Evolutionary conservation across 495 filamentous ascomycete genomes (phyloP).

Genomic region (Choiromyces venosus): DNA sequence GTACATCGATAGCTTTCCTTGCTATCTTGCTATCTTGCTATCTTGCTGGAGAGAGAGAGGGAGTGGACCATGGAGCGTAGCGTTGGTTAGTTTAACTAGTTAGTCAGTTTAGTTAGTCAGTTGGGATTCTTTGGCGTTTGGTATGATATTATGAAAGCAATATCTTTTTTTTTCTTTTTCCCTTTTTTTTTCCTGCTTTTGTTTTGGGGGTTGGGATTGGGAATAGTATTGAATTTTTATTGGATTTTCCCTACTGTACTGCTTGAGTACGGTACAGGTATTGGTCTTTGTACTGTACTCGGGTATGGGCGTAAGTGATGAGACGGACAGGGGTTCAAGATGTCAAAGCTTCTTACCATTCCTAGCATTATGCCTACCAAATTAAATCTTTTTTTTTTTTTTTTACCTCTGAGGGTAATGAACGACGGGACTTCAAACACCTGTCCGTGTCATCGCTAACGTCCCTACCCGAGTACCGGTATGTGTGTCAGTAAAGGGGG

Average conservation of each 20-base stretch:
- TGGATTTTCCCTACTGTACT: background rate
- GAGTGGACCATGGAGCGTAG: background rate
- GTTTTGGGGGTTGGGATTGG: background rate
- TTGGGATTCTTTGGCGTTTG: background rate
- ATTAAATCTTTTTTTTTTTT: background rate
- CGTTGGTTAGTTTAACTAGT: background rate
- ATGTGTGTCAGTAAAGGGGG: background rate
- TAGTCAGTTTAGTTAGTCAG: background rate
- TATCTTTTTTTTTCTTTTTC: background rate
- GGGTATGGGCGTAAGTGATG: no score
- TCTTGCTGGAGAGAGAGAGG: background rate
- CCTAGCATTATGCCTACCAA: no score
- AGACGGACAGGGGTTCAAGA: no score
- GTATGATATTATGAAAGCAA: background rate
- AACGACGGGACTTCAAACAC: no score
- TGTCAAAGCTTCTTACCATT: no score
- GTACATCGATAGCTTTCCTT: background rate
- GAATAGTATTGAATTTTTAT: slow-evolving; percentile 3
- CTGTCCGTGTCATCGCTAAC: no score
- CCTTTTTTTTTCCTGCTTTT: background rate
- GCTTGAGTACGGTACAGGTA: background rate
- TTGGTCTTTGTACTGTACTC: no score
- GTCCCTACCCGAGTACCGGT: no score
- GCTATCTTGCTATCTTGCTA: background rate
- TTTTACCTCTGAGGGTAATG: no score